Conservation (phyloP, 2,329 filamentous ascomycete species). For the Cladophialophora carrionii region DNA sequence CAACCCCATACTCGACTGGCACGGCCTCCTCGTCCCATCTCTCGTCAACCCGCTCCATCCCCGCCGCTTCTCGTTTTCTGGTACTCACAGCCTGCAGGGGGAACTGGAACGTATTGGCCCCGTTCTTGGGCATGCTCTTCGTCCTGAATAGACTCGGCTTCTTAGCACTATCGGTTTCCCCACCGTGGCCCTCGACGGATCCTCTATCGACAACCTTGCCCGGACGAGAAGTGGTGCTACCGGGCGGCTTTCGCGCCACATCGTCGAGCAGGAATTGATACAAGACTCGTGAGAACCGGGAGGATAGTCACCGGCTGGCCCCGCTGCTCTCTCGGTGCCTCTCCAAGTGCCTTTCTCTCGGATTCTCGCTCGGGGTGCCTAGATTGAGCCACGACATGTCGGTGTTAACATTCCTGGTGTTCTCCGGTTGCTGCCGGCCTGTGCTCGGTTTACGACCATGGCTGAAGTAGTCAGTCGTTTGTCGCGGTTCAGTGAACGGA, state of each 20-base stretch:
- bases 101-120: slow-evolving; percentile 26
- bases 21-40: slow-evolving; percentile 22
- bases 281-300: slow-evolving; percentile 36
- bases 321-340: neutral
- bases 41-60: slow-evolving; percentile 3
- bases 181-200: slow-evolving; percentile 30
- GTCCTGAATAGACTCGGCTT: slow-evolving; percentile 31
- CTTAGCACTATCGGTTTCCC: slow-evolving; percentile 23
- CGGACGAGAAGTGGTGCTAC: slow-evolving; percentile 12
- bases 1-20: neutral
- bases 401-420: slow-evolving; percentile 20
- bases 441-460: slow-evolving; percentile 15
- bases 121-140: slow-evolving; percentile 18
- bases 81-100: slow-evolving; percentile 21
- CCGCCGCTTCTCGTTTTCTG: neutral
- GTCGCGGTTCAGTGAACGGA: neutral
- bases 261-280: slow-evolving; percentile 39
- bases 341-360: neutral
- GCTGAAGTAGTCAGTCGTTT: slow-evolving; percentile 34
- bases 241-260: slow-evolving; percentile 35
- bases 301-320: slow-evolving; percentile 29
- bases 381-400: slow-evolving; percentile 41
- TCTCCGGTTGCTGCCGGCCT: slow-evolving; percentile 11
- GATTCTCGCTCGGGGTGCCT: slow-evolving; percentile 23
- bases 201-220: slow-evolving; percentile 15